phyloP scores from a whole-genome alignment of 176 grass and related monocot species.

The Oryza longistaminata region DNA sequence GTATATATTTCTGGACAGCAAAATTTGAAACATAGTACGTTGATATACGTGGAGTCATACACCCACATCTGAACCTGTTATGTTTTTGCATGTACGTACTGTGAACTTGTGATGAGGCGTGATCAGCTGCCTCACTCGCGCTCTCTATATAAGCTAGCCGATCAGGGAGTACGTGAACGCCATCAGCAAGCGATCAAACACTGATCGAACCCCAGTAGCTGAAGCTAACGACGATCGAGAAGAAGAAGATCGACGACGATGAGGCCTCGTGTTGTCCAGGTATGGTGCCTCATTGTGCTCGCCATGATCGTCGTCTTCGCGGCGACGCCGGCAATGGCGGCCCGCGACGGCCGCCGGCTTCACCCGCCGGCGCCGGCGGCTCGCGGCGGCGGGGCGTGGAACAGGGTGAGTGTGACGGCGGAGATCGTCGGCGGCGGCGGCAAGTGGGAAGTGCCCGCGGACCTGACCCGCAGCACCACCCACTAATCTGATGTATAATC shows the following conservation, averaged over 20 bases:
- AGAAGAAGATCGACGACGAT: neutral
- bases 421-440: neutral
- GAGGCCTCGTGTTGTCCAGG: neutral
- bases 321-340: neutral
- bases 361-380: neutral
- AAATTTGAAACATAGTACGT: no score
- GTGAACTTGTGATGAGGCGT: neutral
- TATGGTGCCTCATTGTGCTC: neutral
- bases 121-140: no score
- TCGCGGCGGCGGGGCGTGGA: neutral
- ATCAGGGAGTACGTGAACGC: no score
- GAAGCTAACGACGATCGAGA: neutral
- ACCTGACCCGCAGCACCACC: slow-evolving; percentile 54
- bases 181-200: no score
- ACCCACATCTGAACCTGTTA: neutral
- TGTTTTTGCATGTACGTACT: neutral
- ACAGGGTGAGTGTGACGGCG: neutral
- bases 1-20: no score
- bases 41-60: no score
- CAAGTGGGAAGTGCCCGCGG: slow-evolving; percentile 50
- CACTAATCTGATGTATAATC: neutral
- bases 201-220: no score
- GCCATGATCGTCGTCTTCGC: neutral
- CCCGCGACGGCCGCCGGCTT: neutral
- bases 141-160: no score